Evolutionary conservation across 2,329 filamentous ascomycete genomes (phyloP), one percentile per base, ranked within the genome.

Genomic region (Hirsutella minnesotensis): DNA sequence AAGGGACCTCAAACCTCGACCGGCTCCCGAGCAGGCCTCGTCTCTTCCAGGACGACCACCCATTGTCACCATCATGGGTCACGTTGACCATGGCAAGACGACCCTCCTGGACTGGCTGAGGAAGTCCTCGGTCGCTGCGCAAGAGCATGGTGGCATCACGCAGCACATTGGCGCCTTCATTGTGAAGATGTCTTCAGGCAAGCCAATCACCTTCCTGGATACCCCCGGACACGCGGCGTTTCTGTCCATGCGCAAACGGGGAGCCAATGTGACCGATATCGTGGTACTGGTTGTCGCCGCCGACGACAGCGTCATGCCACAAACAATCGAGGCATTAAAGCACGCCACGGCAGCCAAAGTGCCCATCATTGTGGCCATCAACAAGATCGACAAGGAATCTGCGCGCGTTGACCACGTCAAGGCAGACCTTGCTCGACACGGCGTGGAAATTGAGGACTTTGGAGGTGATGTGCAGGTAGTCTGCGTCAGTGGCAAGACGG

Each of bases 111-210:
- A 98, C 59, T 96, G 82, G 65, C 70, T 98, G 37, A 84, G 92
- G 31, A 94, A 95, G 53, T 92, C 89, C 2, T 95, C 88, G 7
- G 79, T 98, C 36, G 94, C 83, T 35, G 87, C 87, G 5, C 79
- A 83, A 42, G 92, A 98, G 60, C 89, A 95, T 57, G 92, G 92
- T 48, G 92, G 92, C 30, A 98, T 98, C 57, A 98, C 92, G 0
- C 92, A 98, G 61, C 92, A 98, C 57, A 98, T 98, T 51, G 94
- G 92, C 62, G 92, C 92, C 15, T 98, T 98, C 66, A 88, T 88
- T 7, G 92, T 98, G 2, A 77, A 77, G 16, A 80, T 98, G 71
- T 81, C 86, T 4, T 81, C 79, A 5, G 89, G 89, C 36, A 94
- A 90, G 62, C 78, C 79, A 31, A 95, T 98, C 51, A 98, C 94